These are phyloP conservation scores for Rhodocollybia butyracea DNA, from an alignment of 768 basidiomycete species.

Conservation along the genomic window DNA sequence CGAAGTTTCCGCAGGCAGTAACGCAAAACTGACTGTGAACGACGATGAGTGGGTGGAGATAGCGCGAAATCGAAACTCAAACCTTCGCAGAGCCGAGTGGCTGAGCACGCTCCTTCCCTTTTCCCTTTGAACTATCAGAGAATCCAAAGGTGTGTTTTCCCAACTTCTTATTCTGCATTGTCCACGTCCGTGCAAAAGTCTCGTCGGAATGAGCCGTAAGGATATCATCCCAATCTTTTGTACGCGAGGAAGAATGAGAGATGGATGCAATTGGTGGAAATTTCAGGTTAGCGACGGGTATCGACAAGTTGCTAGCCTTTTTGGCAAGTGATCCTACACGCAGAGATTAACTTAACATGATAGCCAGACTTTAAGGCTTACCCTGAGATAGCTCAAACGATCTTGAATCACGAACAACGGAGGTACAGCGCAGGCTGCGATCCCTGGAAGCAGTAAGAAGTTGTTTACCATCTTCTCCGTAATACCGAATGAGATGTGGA, in stretches of 20 bases:
- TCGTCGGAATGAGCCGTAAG: constrained; percentile 89
- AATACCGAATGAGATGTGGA: constrained; percentile 89
- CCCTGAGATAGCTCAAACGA: constrained; percentile 96
- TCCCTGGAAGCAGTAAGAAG: constrained; percentile 87
- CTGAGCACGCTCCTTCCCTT: constrained; percentile 38
- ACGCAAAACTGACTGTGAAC: constrained; percentile 73
- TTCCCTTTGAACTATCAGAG: constrained; percentile 44
- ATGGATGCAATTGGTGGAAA: constrained; percentile 77
- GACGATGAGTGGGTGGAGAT: not conserved
- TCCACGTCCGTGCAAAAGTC: constrained; percentile 69
- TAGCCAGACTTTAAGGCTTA: constrained; percentile 19
- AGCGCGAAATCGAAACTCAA: not conserved
- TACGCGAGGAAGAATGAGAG: constrained; percentile 72
- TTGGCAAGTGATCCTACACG: constrained; percentile 74
- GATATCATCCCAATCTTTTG: constrained; percentile 98
- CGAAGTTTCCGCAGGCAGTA: constrained; percentile 95
- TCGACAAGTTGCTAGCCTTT: constrained; percentile 74
- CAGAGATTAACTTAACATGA: not conserved
- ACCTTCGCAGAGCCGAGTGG: constrained; percentile 72
- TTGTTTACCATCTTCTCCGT: constrained; percentile 96
- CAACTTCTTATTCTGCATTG: constrained; percentile 7
- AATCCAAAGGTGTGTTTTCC: constrained; percentile 45
- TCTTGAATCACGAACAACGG: constrained; percentile 91
- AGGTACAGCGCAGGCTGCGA: constrained; percentile 84
- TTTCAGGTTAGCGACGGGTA: constrained; percentile 80